Percentiles rank a stretch among this genome's conserved stretches.
Evolutionary conservation across 768 basidiomycete species (phyloP).

Genomic region (Multifurca ochricompacta): DNA sequence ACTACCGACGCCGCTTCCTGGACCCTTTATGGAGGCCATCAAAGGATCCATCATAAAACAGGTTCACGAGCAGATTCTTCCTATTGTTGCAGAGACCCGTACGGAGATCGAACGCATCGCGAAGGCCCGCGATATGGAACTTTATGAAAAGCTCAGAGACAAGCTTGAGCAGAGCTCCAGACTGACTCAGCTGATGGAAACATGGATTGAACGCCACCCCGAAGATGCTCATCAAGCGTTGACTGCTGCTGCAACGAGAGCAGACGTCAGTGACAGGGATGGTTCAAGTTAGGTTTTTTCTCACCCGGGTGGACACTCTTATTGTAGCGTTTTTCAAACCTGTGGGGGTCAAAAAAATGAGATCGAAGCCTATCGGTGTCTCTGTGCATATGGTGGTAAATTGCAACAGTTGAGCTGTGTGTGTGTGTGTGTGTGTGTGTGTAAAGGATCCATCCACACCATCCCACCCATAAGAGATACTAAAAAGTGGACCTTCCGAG

Average conservation of each 20-base stretch:
- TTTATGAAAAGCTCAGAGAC: conserved; percentile 13
- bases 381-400: too few species aligned
- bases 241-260: not conserved
- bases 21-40: conserved; percentile 5
- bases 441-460: too few species aligned
- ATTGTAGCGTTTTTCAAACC: too few species aligned
- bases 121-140: conserved; percentile 4
- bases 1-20: not conserved
- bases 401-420: too few species aligned
- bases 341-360: too few species aligned
- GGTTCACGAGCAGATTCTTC: conserved; percentile 7
- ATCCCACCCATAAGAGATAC: not conserved
- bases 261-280: not conserved
- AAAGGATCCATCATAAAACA: not conserved
- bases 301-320: too few species aligned
- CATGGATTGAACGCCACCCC: conserved; percentile 12
- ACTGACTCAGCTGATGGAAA: conserved; percentile 6
- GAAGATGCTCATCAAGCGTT: conserved; percentile 4
- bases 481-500: conserved; percentile 51
- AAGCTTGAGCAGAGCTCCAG: conserved; percentile 7
- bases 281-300: not conserved
- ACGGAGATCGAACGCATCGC: conserved; percentile 1
- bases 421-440: too few species aligned
- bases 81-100: conserved; percentile 2
- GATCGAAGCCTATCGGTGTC: too few species aligned